Evolutionary conservation across 768 basidiomycete genomes (phyloP).

Genomic region (Xerocomellus chrysenteron): DNA sequence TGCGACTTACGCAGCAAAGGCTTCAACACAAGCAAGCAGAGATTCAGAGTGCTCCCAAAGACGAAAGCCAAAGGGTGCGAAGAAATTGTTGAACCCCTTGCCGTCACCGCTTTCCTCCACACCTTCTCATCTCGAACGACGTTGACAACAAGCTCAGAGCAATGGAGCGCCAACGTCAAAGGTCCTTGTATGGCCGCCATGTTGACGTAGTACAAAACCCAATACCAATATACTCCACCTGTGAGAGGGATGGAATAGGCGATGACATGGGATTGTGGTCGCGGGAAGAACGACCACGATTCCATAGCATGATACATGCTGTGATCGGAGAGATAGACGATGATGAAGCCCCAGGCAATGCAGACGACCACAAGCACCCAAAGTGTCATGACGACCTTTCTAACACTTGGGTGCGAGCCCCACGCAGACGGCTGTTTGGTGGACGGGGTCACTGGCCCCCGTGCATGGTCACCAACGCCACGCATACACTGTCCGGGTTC

Average conservation of each 20-base stretch:
- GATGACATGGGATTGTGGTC: slow-evolving; percentile 14
- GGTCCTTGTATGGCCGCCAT: slow-evolving; percentile 29
- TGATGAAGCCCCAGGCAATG: slow-evolving; percentile 21
- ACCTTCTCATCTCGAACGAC: slow-evolving; percentile 28
- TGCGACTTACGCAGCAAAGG: slow-evolving; percentile 28
- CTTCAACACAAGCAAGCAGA: slow-evolving; percentile 19
- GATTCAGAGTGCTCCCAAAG: slow-evolving; percentile 19
- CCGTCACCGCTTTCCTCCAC: slow-evolving; percentile 26
- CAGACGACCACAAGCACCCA: slow-evolving; percentile 25
- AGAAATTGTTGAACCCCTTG: slow-evolving; percentile 14
- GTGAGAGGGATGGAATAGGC: slow-evolving; percentile 24
- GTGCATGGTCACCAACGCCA: slow-evolving; percentile 11
- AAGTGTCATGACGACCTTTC: slow-evolving; percentile 22
- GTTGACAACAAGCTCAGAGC: slow-evolving; percentile 28
- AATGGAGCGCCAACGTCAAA: slow-evolving; percentile 30
- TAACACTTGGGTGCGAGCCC: slow-evolving; percentile 25
- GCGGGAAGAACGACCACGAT: slow-evolving; percentile 31
- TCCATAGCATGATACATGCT: background rate
- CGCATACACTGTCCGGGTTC: slow-evolving; percentile 27
- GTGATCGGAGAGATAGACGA: slow-evolving; percentile 6
- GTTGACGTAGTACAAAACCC: slow-evolving; percentile 26
- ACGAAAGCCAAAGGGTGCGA: slow-evolving; percentile 22
- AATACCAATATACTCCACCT: slow-evolving; percentile 19
- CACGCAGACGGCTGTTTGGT: slow-evolving; percentile 28
- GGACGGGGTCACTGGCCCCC: slow-evolving; percentile 15